Percentiles rank a stretch among this genome's conserved stretches.
phyloP scores from a whole-genome alignment of 371 early-diverging fungal species.

The Rhizomucor miehei region DNA sequence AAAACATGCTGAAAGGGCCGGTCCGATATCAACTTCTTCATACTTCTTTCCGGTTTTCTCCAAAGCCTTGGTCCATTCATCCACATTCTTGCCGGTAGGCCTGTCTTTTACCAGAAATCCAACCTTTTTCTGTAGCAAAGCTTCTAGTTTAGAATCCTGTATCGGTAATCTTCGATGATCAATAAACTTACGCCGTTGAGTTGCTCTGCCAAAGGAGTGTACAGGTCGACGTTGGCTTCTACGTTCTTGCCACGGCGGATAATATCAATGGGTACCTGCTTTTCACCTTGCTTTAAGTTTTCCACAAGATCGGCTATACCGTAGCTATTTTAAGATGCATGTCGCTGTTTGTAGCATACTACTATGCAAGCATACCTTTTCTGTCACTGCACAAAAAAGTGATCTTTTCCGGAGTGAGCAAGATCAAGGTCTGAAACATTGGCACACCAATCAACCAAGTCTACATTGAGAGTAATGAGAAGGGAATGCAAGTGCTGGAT shows the following conservation, averaged over 20 bases:
- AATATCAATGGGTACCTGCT: constrained; percentile 70
- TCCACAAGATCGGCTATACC: constrained; percentile 34
- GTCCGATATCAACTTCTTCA: constrained; percentile 71
- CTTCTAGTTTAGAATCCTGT: too few relatives aligned
- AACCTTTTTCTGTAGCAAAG: constrained; percentile 60
- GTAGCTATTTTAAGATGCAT: background rate
- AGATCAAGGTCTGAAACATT: constrained; percentile 82
- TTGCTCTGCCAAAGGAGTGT: constrained; percentile 51
- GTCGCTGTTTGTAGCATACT: background rate
- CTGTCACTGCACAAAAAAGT: constrained; percentile 80
- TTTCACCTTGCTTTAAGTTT: constrained; percentile 41
- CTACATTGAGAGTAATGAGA: constrained; percentile 40
- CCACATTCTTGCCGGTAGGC: constrained; percentile 71
- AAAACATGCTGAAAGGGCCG: constrained; percentile 70
- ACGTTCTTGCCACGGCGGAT: constrained; percentile 76
- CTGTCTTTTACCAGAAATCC: constrained; percentile 82
- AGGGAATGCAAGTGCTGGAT: background rate
- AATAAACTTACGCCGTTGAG: constrained; percentile 27
- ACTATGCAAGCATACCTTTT: constrained; percentile 54
- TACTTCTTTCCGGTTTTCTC: constrained; percentile 42
- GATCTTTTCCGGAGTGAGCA: constrained; percentile 76
- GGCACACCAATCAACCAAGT: constrained; percentile 95
- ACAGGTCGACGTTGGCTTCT: constrained; percentile 57
- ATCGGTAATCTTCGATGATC: background rate
- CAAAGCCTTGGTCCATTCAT: constrained; percentile 76